Base-by-base conservation (phyloP, 495 filamentous ascomycete genomes). In the Hyaloscypha bicolor region DNA sequence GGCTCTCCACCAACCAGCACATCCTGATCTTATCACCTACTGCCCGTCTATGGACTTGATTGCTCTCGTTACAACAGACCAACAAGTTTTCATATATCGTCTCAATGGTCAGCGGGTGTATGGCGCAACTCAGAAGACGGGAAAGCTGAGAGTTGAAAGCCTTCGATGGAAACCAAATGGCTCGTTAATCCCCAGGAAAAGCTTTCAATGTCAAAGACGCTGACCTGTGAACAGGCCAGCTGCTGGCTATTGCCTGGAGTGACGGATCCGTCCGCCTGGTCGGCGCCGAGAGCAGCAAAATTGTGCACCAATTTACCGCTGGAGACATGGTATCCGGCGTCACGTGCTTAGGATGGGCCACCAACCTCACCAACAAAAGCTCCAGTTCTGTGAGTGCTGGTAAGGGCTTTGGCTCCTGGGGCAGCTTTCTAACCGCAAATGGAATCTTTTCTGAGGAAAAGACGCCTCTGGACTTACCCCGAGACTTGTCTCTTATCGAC, bases 41-140 rank as follows among this genome's bases (percentile, higher is more conserved):
- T 94, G 92, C 78, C 93, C 93, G 11, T 87, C 86, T 30, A 91
- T 94, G 85, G 91, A 95, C 77, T 82, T 97, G 62, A 79, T 92
- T 51, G 89, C 88, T 14, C 79, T 92, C 39, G 89, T 88, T n/a
- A 88, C 88, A 4, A 78, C 84, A 16, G 85, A 90, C 65, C 83
- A 87, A 31, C 80, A 87, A 62, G 73, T 92, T 45, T 77, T 83
- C 62, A 85, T 91, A 12, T 91, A 86, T 72, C 80, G 92, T 69
- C 71, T 92, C 58, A 93, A 91, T 62, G 88, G 88, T 0, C 88
- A 90, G 71, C 79, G 83, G 5, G 87, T 90, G 3, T 89, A 94
- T 72, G 87, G 91, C 6, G 62, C 69, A 31, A 25, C 68, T 14
- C 69, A 70, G 61, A 73, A 72, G 63, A 35, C 30, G 29, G 51